These are phyloP conservation scores for Forsythia viridissima DNA, from an alignment of 257 asterid species.

Conservation along the genomic window DNA sequence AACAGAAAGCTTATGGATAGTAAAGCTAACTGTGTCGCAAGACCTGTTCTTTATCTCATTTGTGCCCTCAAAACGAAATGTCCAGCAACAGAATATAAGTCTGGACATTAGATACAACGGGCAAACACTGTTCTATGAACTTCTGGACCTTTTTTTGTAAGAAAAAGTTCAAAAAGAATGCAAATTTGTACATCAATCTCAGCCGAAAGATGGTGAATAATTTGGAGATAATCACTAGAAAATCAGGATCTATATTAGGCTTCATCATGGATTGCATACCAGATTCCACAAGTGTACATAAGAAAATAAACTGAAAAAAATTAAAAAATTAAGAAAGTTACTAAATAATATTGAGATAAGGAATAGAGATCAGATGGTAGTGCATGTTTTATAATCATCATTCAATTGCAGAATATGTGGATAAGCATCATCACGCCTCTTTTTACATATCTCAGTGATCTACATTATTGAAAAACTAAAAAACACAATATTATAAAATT, in stretches of 20 bases:
- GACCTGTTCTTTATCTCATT: slow-evolving; percentile 42
- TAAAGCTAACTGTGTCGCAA: slow-evolving; percentile 69
- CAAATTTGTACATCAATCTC: slow-evolving; percentile 49
- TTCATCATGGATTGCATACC: slow-evolving; percentile 54
- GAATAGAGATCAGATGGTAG: slow-evolving; percentile 84
- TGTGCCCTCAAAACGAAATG: slow-evolving; percentile 61
- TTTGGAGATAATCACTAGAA: slow-evolving; percentile 45
- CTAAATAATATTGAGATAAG: not conserved
- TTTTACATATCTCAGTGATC: slow-evolving; percentile 13
- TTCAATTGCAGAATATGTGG: slow-evolving; percentile 57
- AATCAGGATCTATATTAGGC: slow-evolving; percentile 30
- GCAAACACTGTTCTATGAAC: slow-evolving; percentile 22
- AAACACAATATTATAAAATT: not conserved
- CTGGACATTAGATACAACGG: slow-evolving; percentile 59
- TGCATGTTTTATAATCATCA: slow-evolving; percentile 72
- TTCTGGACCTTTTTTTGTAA: no score
- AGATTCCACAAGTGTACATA: not conserved
- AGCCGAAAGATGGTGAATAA: slow-evolving; percentile 89
- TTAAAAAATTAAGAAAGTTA: not conserved
- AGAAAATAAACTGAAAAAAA: not conserved
- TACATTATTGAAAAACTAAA: not conserved
- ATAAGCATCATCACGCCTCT: slow-evolving; percentile 49
- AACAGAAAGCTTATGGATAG: slow-evolving; percentile 39
- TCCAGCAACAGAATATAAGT: slow-evolving; percentile 38
- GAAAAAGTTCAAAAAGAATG: no score